Evolutionary conservation across 139 green algal genomes (phyloP), one percentile per base, ranked within the genome.

Genomic region (Chlorella sp.): DNA sequence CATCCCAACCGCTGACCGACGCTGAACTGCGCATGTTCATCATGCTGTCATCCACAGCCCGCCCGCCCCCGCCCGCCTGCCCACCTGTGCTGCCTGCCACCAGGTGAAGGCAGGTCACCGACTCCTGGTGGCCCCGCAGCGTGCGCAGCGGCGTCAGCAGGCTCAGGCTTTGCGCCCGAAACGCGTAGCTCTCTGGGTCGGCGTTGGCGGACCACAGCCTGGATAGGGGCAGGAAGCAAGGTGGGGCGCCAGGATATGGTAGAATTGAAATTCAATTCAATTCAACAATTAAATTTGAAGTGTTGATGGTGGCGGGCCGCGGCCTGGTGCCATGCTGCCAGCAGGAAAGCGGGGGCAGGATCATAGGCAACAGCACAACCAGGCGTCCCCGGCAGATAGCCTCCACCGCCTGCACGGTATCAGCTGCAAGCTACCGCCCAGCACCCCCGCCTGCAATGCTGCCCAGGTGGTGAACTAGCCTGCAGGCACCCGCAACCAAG

Each of bases 81-180:
- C 1, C 73, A 89, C 86, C 86, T 64, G 86, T 89, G 75, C 53
- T 84, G 75, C 75, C 77, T 5, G 73, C 36, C 48, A 90, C 32
- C 30, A 90, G 60, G 77, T 90, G 77, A 77, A 90, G 57, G 86
- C 77, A 42, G 36, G 86, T 90, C 36, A 90, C 76, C 76, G 86
- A 71, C 77, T 90, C 86, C 39, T 64, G 57, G 57, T 90, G 86
- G 1, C 86, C 86, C 76, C 86, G 36, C 76, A 90, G 86, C 86
- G 86, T 90, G 76, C 86, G 75, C 53, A 83, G 53, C 39, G 86
- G 86, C 48, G 86, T 90, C 68, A 90, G 86, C 86, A 90, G 86
- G 16, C 16, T 32, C 60, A 86, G 86, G n/a, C n/a, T 66, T 37
- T 39, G 57, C 12, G 19, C 21, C 2, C 36, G 48, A 16, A 66